Evolutionary conservation across 1,284 basidiomycete genomes (phyloP), one percentile per base, ranked within the genome.

Genomic region (Fomitopsis betulina): DNA sequence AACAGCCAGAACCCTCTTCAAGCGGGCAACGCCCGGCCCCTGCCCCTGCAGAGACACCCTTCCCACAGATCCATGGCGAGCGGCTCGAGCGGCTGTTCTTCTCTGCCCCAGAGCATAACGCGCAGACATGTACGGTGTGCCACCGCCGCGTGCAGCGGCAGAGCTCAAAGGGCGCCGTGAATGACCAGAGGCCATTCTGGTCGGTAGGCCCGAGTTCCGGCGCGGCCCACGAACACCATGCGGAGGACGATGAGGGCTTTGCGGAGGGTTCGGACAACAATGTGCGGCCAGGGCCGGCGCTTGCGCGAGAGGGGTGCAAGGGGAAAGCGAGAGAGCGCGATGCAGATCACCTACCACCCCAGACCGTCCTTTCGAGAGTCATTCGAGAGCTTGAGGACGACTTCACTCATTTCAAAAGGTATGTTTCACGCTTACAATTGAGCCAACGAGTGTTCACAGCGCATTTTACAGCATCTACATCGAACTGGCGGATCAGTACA

Each of bases 371-470:
- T 6, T 79, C 85, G 30, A 79, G 89, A 15, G 91, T 95, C 27
- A 76, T 95, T 42, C 70, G 86, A 58, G 93, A 95, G 73, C 78
- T 96, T 12, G 93, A 96, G 70, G 93, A 93, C 65, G 94, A 96
- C 69, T 95, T 94, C 68, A 83, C 82, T 21, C 93, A 95, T 75
- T 94, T 93, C 72, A 94, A 92, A 73, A 84, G 87, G 93, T 94
- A 64, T 54, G 82, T 73, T 39, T 33, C 53, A 45, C 33, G 42
- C 25, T 27, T 47, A 27, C 30, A 55, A 10, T 45, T 23, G 5
- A 5, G 58, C 32, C 45, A 10, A 49, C 35, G 13, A 25, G 35
- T 12, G 15, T 35, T 43, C 13, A 43, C 23, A 12, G 47, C n/a
- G 27, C 15, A 8, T 45, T 17, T n/a, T 27, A 30, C 67, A 96